phyloP scores from a whole-genome alignment of 2,329 filamentous ascomycete species.

The Parasarocladium wereldwijsianum region DNA sequence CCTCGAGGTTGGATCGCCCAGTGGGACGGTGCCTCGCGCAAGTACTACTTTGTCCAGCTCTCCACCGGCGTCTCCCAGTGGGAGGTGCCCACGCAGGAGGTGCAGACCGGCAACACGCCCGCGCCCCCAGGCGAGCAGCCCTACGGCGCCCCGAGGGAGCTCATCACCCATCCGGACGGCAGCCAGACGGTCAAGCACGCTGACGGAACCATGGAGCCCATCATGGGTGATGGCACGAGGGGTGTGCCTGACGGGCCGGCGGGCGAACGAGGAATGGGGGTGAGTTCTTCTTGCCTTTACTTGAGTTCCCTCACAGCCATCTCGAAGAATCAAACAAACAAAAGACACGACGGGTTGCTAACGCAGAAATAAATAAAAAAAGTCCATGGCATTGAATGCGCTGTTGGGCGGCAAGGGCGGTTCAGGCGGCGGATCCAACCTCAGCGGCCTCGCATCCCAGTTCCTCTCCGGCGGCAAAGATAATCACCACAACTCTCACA shows the following conservation, averaged over 20 bases:
- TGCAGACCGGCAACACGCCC: conserved; percentile 45
- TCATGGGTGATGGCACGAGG: conserved; percentile 35
- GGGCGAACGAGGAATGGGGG: conserved; percentile 49
- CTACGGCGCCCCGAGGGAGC: conserved; percentile 41
- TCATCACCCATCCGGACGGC: conserved; percentile 49
- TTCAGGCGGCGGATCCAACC: conserved; percentile 8
- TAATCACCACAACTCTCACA: no score
- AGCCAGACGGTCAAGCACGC: conserved; percentile 45
- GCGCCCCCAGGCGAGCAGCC: conserved; percentile 42
- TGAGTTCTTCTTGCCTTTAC: conserved; percentile 28
- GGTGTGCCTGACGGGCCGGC: conserved; percentile 33
- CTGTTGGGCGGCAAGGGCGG: conserved; percentile 34
- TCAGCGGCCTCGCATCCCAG: conserved; percentile 3
- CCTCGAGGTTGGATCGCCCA: conserved; percentile 56
- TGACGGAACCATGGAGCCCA: conserved; percentile 46
- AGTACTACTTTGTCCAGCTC: conserved; percentile 60
- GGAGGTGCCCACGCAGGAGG: conserved; percentile 54
- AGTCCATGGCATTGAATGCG: conserved; percentile 48
- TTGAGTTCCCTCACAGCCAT: neutral
- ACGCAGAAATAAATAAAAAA: no score
- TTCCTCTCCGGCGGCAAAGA: neutral
- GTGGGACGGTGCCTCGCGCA: conserved; percentile 49
- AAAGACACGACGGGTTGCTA: no score
- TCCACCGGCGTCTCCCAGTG: conserved; percentile 59
- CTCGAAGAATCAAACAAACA: neutral